A percentile compares a stretch with the other conserved stretches of the same genome.
phyloP scores from a whole-genome alignment of 2,329 filamentous ascomycete genomes.

The Periglandula ipomoeae region DNA sequence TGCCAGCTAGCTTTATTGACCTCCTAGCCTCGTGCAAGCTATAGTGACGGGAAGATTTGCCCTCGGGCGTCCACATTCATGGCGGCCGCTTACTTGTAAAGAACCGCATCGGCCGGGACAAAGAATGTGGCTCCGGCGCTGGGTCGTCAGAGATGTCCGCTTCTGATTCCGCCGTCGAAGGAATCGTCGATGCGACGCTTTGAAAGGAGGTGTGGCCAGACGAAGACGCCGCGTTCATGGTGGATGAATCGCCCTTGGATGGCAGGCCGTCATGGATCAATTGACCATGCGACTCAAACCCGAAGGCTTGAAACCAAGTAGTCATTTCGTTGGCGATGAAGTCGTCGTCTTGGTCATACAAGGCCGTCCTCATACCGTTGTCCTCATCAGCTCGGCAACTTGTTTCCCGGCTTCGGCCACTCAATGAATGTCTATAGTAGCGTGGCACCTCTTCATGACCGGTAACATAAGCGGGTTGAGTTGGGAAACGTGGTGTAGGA shows the following conservation, averaged over 20 bases:
- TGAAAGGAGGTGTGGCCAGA: slow-evolving; percentile 1
- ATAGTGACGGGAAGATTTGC: slow-evolving; percentile 21
- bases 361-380: slow-evolving; percentile 17
- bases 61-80: slow-evolving; percentile 28
- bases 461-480: neutral
- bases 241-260: neutral
- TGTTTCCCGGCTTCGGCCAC: neutral
- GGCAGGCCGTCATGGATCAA: slow-evolving; percentile 21
- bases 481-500: neutral
- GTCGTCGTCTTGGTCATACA: slow-evolving; percentile 29
- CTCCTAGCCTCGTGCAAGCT: neutral
- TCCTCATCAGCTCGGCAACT: neutral
- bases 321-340: slow-evolving; percentile 32
- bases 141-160: slow-evolving; percentile 21
- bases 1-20: slow-evolving; percentile 46
- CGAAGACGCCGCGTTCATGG: slow-evolving; percentile 11
- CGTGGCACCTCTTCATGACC: neutral
- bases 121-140: neutral
- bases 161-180: slow-evolving; percentile 22
- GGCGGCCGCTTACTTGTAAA: slow-evolving; percentile 19
- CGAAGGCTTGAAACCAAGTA: slow-evolving; percentile 43
- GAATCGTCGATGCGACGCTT: slow-evolving; percentile 17
- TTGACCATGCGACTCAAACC: slow-evolving; percentile 33
- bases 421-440: neutral
- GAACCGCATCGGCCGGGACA: slow-evolving; percentile 23